Evolutionary conservation across 345 rosid species (phyloP).

Genomic region (Turnera subulata): DNA sequence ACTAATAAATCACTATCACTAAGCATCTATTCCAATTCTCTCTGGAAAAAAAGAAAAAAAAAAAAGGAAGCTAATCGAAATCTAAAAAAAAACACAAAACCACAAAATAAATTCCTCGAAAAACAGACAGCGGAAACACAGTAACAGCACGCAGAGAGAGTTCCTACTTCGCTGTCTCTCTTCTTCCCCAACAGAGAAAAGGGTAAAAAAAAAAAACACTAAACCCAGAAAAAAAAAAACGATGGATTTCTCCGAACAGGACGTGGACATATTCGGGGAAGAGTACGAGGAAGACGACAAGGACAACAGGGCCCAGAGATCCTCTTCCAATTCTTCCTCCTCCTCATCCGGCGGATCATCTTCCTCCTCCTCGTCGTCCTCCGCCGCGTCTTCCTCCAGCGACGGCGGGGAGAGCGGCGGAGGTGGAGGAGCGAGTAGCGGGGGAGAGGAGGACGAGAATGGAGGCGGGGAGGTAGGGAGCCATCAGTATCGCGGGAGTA

Average conservation of each 20-base stretch:
- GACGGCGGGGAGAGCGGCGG: conserved; percentile 32
- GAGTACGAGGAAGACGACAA: conserved; percentile 10
- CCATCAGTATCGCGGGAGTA: neutral
- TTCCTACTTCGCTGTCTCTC: no score
- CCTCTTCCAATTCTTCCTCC: conserved; percentile 52
- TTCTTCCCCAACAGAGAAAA: no score
- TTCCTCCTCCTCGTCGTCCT: conserved; percentile 33
- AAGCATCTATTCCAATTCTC: no score
- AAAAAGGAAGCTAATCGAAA: no score
- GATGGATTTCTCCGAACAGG: conserved; percentile 18
- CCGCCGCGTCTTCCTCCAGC: conserved; percentile 24
- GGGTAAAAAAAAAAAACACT: neutral
- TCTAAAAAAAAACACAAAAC: no score
- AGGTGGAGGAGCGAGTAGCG: conserved; percentile 36
- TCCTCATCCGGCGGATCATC: conserved; percentile 49
- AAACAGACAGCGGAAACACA: no score
- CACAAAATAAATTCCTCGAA: no score
- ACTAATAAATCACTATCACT: no score
- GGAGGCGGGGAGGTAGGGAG: conserved; percentile 42
- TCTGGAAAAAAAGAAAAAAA: no score
- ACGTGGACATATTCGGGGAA: conserved; percentile 18
- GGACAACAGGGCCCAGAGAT: conserved; percentile 33
- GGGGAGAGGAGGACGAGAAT: conserved; percentile 33
- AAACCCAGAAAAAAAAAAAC: neutral
- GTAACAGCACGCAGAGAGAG: no score